Evolutionary conservation across 2,329 filamentous ascomycete species (phyloP), one percentile per base, ranked within the genome.

Genomic region (Aureobasidium sp.): DNA sequence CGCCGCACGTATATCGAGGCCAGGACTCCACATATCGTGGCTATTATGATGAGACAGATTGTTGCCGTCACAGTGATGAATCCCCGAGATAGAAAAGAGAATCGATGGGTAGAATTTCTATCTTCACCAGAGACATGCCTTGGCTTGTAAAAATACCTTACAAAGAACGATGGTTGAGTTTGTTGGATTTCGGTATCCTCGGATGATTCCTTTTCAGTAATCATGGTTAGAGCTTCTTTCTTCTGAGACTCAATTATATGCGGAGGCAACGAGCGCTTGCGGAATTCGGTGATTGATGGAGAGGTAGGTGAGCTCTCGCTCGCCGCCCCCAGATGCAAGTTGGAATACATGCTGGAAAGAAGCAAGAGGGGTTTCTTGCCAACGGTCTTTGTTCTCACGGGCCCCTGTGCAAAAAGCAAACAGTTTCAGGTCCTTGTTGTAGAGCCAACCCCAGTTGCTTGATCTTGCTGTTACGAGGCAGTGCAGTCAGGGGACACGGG

Each of bases 71-170:
- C 16, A 2, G 61, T 37, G 16, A 64, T 11, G 22, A 56, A 57
- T 12, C 64, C 62, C 25, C 56, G 55, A 10, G 63, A 64, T 3
- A 61, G 55, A 40, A 64, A 59, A 1, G 63, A 61, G 55, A 66
- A 65, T 7, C 53, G 55, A 38, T 58, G 47, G 17, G 45, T 53
- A 16, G 19, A 30, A 17, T 55, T 19, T 11, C 51, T 35, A 21
- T 59, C 57, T 17, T 24, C 29, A 24, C 34, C 45, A 41, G 27
- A 4, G 2, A 7, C 2, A 17, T 7, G 4, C 7, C 40, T 49
- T 7, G 56, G 37, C 32, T 53, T 60, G 40, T 59, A 63, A 44
- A 64, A 65, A 38, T 62, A 56, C 24, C 54, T 55, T 27, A 62
- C 54, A 19, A 60, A 58, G 53, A 65, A 64, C 11, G 61, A 56